Evolutionary conservation across 352 stramenopile species (phyloP).

Genomic region (Vaucheria bursata): DNA sequence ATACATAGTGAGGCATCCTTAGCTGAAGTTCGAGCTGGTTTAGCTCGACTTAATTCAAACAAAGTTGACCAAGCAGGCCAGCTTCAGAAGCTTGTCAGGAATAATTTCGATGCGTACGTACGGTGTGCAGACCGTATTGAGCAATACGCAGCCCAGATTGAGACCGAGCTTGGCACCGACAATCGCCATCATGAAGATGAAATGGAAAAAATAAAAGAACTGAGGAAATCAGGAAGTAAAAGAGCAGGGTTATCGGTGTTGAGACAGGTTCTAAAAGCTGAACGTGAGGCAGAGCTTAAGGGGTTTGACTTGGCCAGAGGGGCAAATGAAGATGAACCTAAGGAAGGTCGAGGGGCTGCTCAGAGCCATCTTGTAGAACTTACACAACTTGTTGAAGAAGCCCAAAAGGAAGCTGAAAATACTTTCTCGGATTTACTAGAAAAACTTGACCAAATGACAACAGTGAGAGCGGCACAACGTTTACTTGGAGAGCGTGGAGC

Average conservation of each 20-base stretch:
- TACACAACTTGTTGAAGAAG: conserved; percentile 34
- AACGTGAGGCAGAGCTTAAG: conserved; percentile 28
- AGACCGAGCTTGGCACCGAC: conserved; percentile 29
- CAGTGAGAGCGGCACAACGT: conserved; percentile 39
- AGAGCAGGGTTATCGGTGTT: neutral
- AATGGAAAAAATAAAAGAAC: neutral
- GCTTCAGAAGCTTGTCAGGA: conserved; percentile 28
- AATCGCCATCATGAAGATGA: neutral
- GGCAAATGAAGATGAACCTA: conserved; percentile 10
- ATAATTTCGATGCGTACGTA: conserved; percentile 45
- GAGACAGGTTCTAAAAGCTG: conserved; percentile 34
- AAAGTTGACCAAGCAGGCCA: conserved; percentile 42
- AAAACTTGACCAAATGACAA: conserved; percentile 44
- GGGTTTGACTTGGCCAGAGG: conserved; percentile 4
- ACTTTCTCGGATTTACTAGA: conserved; percentile 39
- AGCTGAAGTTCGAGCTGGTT: conserved; percentile 31
- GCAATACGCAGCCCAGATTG: conserved; percentile 42
- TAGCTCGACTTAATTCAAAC: conserved; percentile 28
- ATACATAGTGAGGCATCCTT: conserved; percentile 28
- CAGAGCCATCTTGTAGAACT: conserved; percentile 44
- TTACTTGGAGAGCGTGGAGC: conserved; percentile 38
- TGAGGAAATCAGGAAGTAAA: neutral
- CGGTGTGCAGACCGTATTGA: conserved; percentile 42
- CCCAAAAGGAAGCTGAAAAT: conserved; percentile 25
- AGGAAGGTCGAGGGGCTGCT: conserved; percentile 16